phyloP scores from a whole-genome alignment of 2,329 filamentous ascomycete genomes.

The Dactylellina haptotyla region DNA sequence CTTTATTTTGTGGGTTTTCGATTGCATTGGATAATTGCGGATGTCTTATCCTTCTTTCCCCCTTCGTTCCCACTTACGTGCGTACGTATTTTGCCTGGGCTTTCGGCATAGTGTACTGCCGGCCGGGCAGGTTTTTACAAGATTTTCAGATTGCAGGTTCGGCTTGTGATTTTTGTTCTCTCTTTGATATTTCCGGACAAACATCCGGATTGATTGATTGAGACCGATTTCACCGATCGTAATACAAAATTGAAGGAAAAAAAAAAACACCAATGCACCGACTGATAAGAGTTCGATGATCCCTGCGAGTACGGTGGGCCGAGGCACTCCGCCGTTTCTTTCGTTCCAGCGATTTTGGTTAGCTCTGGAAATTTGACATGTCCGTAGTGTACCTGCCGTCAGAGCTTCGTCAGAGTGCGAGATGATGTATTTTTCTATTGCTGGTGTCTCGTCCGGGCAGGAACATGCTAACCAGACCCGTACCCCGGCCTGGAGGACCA shows the following conservation, averaged over 20 bases:
- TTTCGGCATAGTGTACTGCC: slow-evolving; percentile 40
- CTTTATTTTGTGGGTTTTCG: slow-evolving; percentile 18
- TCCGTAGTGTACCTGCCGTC: slow-evolving; percentile 46
- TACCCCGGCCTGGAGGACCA: background rate
- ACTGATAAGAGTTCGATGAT: slow-evolving; percentile 27
- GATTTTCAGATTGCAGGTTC: background rate
- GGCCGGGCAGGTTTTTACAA: too few relatives aligned
- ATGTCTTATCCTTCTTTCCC: too few relatives aligned
- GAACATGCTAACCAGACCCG: slow-evolving; percentile 15
- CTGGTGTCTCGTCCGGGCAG: background rate
- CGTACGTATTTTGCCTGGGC: too few relatives aligned
- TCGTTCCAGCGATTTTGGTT: too few relatives aligned
- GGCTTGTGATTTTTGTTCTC: slow-evolving; percentile 49
- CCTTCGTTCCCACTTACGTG: too few relatives aligned
- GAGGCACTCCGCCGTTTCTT: slow-evolving; percentile 8
- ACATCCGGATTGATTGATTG: too few relatives aligned
- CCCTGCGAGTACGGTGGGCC: slow-evolving; percentile 28
- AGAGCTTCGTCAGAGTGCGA: slow-evolving; percentile 32
- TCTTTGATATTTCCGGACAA: too few relatives aligned
- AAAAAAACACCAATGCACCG: background rate
- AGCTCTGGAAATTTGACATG: too few relatives aligned
- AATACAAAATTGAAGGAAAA: background rate
- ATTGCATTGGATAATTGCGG: too few relatives aligned
- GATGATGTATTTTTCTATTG: slow-evolving; percentile 32
- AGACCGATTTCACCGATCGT: too few relatives aligned